Evolutionary conservation across 495 filamentous ascomycete genomes (phyloP).

Genomic region (Xylaria sp.): DNA sequence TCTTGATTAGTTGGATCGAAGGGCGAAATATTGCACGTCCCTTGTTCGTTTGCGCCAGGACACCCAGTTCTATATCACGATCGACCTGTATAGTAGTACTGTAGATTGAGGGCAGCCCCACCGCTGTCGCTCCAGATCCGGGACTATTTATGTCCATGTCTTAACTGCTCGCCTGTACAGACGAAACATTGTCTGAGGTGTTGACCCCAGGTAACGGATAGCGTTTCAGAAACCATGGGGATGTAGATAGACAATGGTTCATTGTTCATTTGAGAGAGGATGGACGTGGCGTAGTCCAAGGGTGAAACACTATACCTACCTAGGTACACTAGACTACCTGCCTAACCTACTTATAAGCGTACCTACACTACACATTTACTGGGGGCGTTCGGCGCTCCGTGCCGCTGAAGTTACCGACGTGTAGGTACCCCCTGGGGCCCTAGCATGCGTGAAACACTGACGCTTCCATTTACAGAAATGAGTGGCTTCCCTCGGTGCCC

Average conservation of each 20-base stretch:
- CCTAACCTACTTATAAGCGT: too few relatives aligned
- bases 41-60: background rate
- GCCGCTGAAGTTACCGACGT: conserved; percentile 2
- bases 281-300: background rate
- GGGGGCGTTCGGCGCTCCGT: background rate
- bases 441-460: conserved; percentile 21
- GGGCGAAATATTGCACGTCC: background rate
- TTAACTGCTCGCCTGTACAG: background rate
- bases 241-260: background rate
- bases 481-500: background rate
- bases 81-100: background rate
- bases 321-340: too few relatives aligned
- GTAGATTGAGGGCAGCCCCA: background rate
- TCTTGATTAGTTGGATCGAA: background rate
- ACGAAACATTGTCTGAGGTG: background rate
- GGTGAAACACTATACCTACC: background rate
- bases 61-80: conserved; percentile 6
- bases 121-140: background rate
- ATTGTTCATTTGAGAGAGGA: background rate
- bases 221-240: background rate
- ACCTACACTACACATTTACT: too few relatives aligned
- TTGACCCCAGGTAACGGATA: background rate
- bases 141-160: background rate
- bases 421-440: background rate
- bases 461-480: conserved; percentile 22